Conservation (phyloP, 1,284 basidiomycete species). For the Boletus mariae region DNA sequence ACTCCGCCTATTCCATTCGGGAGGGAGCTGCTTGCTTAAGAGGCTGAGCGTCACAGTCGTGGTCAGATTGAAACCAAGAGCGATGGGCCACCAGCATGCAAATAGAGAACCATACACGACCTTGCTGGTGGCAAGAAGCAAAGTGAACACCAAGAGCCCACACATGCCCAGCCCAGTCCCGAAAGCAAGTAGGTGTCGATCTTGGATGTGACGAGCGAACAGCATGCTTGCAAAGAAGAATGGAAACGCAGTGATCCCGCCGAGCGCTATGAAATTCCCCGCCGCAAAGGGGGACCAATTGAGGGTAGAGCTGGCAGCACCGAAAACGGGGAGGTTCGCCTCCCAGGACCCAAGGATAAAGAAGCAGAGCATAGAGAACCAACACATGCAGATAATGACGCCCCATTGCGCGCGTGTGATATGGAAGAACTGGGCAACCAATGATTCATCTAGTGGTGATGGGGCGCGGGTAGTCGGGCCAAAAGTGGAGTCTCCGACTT, state of each 20-base stretch:
- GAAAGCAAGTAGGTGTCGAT: constrained; percentile 54
- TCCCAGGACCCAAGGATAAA: constrained; percentile 73
- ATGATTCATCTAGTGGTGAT: constrained; percentile 11
- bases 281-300: constrained; percentile 59
- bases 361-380: constrained; percentile 72
- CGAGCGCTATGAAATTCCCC: constrained; percentile 69
- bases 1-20: constrained; percentile 53
- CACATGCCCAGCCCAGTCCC: constrained; percentile 50
- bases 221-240: constrained; percentile 63
- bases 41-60: constrained; percentile 64
- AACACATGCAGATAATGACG: constrained; percentile 64
- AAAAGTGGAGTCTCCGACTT: constrained; percentile 5
- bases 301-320: constrained; percentile 42
- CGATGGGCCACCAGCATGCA: constrained; percentile 63
- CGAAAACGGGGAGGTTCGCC: constrained; percentile 66
- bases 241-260: constrained; percentile 58
- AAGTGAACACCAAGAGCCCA: constrained; percentile 52
- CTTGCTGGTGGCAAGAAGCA: constrained; percentile 39
- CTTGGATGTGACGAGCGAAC: constrained; percentile 55
- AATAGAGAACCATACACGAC: constrained; percentile 53
- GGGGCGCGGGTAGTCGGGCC: not conserved
- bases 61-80: constrained; percentile 67
- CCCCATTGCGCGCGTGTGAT: constrained; percentile 41
- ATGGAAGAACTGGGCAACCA: constrained; percentile 14
- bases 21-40: constrained; percentile 63